phyloP scores from a whole-genome alignment of 441 rosid genomes.

The Codiaeum variegatum region DNA sequence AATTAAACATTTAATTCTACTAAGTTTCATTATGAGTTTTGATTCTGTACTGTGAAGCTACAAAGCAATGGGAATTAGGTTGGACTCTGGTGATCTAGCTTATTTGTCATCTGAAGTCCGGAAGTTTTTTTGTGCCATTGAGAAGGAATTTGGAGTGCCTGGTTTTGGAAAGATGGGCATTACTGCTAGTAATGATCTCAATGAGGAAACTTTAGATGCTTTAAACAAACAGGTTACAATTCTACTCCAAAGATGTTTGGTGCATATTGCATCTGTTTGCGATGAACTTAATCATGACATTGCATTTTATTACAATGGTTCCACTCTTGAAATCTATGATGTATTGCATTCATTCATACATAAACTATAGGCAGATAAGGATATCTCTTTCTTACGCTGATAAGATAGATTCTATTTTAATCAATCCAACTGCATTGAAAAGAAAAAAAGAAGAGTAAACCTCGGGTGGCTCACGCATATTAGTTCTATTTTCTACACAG shows the following conservation, averaged over 20 bases:
- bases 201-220: conserved; percentile 94
- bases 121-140: conserved; percentile 56
- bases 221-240: conserved; percentile 77
- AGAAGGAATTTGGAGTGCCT: conserved; percentile 59
- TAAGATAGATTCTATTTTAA: too few relatives aligned
- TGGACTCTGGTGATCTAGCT: conserved; percentile 95
- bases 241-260: neutral
- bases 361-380: neutral
- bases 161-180: conserved; percentile 69
- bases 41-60: conserved; percentile 49
- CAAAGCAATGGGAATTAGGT: conserved; percentile 75
- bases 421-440: neutral
- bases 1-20: conserved; percentile 7
- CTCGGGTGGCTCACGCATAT: conserved; percentile 7
- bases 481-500: conserved; percentile 35
- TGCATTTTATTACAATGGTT: neutral
- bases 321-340: neutral
- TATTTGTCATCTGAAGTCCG: conserved; percentile 73
- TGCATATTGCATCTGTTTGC: neutral
- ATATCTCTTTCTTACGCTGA: neutral
- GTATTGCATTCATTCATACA: neutral
- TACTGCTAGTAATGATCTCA: conserved; percentile 93
- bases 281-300: neutral
- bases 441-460: neutral
- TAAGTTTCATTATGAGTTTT: conserved; percentile 23